phyloP scores from a whole-genome alignment of 345 rosid genomes.

The Eucalyptus tenuipes region DNA sequence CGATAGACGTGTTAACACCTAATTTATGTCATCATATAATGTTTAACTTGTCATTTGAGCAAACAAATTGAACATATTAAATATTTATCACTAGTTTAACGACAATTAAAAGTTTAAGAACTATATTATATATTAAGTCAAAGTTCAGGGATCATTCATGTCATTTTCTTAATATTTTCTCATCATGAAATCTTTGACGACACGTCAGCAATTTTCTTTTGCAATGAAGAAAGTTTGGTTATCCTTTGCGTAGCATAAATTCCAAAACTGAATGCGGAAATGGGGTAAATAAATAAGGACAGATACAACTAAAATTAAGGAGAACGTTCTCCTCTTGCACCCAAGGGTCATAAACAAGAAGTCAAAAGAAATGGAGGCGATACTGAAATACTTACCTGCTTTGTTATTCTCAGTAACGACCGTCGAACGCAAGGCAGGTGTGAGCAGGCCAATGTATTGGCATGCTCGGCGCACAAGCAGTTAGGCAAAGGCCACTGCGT shows the following conservation, averaged over 20 bases:
- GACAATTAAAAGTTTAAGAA: fast-evolving
- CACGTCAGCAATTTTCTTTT: neutral
- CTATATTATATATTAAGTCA: fast-evolving
- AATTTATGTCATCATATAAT: neutral
- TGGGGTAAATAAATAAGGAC: neutral
- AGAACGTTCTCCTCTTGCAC: neutral
- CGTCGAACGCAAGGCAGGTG: neutral
- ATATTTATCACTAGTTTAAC: too few relatives aligned
- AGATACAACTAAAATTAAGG: neutral
- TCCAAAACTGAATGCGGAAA: neutral
- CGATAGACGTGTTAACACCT: fast-evolving
- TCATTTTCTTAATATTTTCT: neutral
- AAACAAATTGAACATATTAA: neutral
- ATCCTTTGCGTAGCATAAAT: neutral
- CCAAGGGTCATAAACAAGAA: neutral
- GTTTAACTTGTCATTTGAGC: too few relatives aligned
- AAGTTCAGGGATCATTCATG: fast-evolving
- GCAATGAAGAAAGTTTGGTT: neutral
- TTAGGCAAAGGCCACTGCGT: neutral
- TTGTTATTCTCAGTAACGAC: neutral
- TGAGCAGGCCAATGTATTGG: neutral
- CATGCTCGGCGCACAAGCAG: neutral
- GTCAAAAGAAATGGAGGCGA: neutral
- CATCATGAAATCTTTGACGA: neutral
- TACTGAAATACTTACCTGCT: neutral